Conservation (phyloP, 176 grass and related monocot genomes). For the Avena insularis region DNA sequence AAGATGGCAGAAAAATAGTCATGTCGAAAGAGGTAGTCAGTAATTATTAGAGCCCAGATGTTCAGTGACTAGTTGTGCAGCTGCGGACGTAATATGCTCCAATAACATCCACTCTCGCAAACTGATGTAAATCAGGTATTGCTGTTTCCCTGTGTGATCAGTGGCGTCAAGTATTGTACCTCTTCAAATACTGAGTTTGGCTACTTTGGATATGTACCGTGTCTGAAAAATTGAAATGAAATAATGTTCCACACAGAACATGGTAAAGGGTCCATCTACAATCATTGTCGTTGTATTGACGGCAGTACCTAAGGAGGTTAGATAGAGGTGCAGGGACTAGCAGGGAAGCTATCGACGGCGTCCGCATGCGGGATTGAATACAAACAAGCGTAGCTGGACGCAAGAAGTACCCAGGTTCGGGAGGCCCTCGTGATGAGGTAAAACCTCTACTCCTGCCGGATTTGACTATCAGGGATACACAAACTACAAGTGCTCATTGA, state of each 20-base stretch:
- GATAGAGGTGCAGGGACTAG: too few relatives aligned
- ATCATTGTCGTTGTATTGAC: not conserved
- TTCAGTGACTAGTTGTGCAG: not conserved
- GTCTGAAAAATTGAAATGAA: not conserved
- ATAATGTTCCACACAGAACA: not conserved
- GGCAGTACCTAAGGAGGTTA: too few relatives aligned
- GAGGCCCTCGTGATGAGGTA: too few relatives aligned
- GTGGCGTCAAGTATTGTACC: not conserved
- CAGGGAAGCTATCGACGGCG: too few relatives aligned
- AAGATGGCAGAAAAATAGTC: conserved; percentile 39
- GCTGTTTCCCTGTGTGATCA: not conserved
- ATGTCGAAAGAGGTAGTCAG: not conserved
- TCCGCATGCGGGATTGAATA: too few relatives aligned
- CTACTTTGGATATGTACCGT: too few relatives aligned
- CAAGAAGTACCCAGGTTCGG: too few relatives aligned
- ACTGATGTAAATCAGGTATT: not conserved
- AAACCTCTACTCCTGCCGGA: too few relatives aligned
- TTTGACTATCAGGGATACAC: too few relatives aligned
- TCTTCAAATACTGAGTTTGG: not conserved
- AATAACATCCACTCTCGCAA: not conserved
- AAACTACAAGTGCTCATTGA: too few relatives aligned
- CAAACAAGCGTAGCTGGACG: too few relatives aligned
- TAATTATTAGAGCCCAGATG: not conserved
- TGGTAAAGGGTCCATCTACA: conserved; percentile 6
- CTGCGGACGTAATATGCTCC: not conserved